Evolutionary conservation across 179 eudicot genomes (phyloP).

Genomic region (Dionaea muscipula): DNA sequence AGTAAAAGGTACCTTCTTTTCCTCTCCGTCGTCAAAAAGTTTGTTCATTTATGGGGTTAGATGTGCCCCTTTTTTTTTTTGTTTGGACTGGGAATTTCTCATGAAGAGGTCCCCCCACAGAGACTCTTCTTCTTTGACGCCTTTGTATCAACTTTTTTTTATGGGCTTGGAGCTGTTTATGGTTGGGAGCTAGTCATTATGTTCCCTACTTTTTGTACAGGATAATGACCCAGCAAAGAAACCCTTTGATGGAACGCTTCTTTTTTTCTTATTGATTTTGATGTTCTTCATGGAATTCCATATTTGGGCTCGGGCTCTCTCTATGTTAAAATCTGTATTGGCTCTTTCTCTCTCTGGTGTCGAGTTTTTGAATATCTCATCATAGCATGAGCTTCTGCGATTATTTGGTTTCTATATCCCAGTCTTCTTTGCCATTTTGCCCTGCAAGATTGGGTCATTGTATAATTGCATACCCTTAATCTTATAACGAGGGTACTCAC

Average conservation of each 20-base stretch:
- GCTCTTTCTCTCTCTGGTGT: background rate
- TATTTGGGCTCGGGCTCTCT: background rate
- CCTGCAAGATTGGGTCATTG: slow-evolving; percentile 17
- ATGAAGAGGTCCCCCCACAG: background rate
- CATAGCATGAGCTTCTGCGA: slow-evolving; percentile 30
- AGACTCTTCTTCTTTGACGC: background rate
- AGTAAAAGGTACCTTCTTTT: slow-evolving; percentile 8
- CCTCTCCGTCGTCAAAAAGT: background rate
- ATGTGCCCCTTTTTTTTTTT: background rate
- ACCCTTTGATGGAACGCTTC: slow-evolving; percentile 37
- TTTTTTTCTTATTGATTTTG: slow-evolving; percentile 1
- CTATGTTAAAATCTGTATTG: slow-evolving; percentile 4
- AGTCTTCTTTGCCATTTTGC: background rate
- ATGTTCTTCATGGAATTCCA: background rate
- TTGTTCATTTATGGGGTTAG: background rate
- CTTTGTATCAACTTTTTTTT: background rate
- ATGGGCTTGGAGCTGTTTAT: background rate
- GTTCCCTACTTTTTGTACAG: background rate
- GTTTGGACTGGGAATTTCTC: background rate
- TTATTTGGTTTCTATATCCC: slow-evolving; percentile 13
- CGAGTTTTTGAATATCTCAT: slow-evolving; percentile 12
- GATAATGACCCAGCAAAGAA: background rate
- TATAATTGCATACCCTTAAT: no score
- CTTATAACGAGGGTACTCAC: no score
- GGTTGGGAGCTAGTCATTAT: background rate